A percentile compares a stretch with the other conserved stretches of the same genome.
These are phyloP conservation scores for Pseudozyma tsukubaensis DNA, from an alignment of 1,284 basidiomycete genomes.

Conservation along the genomic window DNA sequence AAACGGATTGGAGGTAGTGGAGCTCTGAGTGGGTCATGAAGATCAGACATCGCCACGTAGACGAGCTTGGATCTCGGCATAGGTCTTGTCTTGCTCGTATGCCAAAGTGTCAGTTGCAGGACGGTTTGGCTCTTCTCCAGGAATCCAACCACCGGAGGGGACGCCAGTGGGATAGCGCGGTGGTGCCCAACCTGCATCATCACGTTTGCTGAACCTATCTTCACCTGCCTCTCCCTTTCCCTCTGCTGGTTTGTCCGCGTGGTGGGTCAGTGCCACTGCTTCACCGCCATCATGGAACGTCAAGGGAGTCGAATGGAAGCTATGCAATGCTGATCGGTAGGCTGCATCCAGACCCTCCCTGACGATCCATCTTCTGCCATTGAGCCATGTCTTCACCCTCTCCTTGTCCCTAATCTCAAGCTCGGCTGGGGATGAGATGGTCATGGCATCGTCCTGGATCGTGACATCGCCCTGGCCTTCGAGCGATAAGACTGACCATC, in stretches of 20 bases:
- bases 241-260: neutral
- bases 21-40: neutral
- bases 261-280: conserved; percentile 11
- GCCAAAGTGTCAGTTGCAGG: conserved; percentile 29
- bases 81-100: conserved; percentile 43
- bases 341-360: conserved; percentile 56
- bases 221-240: neutral
- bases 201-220: conserved; percentile 25
- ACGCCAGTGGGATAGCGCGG: conserved; percentile 46
- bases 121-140: conserved; percentile 39
- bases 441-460: conserved; percentile 71
- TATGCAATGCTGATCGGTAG: conserved; percentile 29
- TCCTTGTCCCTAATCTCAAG: conserved; percentile 36
- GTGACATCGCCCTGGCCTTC: conserved; percentile 72
- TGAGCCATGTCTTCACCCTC: conserved; percentile 51
- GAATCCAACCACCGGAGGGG: conserved; percentile 43
- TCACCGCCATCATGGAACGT: conserved; percentile 12
- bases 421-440: conserved; percentile 1
- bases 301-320: conserved; percentile 23
- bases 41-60: conserved; percentile 3
- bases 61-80: conserved; percentile 47
- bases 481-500: conserved; percentile 79
- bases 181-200: conserved; percentile 56
- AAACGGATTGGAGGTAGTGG: too few relatives aligned
- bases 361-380: conserved; percentile 43